Conservation (phyloP, 2,329 filamentous ascomycete genomes). For the Neoarthrinium moseri region DNA sequence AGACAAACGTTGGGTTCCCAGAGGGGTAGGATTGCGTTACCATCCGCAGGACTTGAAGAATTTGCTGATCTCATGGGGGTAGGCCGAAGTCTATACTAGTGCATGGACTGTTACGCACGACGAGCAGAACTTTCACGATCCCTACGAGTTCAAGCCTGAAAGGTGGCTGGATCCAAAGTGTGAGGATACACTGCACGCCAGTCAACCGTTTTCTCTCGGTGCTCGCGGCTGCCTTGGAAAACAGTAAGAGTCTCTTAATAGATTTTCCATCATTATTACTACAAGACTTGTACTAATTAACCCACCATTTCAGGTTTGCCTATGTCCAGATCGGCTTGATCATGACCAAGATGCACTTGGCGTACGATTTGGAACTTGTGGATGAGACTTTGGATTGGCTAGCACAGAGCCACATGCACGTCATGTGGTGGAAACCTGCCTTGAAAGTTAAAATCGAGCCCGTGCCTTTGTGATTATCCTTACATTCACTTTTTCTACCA, state of each 20-base stretch:
- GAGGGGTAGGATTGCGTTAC: background rate
- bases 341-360: conserved; percentile 21
- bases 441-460: too few species aligned
- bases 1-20: background rate
- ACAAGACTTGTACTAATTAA: too few species aligned
- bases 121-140: conserved; percentile 15
- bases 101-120: conserved; percentile 12
- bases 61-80: background rate
- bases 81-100: conserved; percentile 14
- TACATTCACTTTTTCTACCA: too few species aligned
- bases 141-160: conserved; percentile 15
- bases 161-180: conserved; percentile 13
- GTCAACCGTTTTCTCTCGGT: conserved; percentile 15
- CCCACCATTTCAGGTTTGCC: conserved; percentile 11
- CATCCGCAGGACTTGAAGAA: background rate
- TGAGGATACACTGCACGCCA: conserved; percentile 10
- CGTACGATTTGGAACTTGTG: conserved; percentile 19
- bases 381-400: conserved; percentile 23
- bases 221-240: conserved; percentile 3
- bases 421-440: conserved; percentile 22
- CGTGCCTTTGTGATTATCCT: too few species aligned
- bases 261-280: too few species aligned
- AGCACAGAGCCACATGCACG: conserved; percentile 17
- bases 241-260: conserved; percentile 17
- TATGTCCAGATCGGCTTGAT: conserved; percentile 17